A percentile compares a stretch with the other conserved stretches of the same genome.
Conservation (phyloP, 257 asterid species). For the Verbascum thapsus region DNA sequence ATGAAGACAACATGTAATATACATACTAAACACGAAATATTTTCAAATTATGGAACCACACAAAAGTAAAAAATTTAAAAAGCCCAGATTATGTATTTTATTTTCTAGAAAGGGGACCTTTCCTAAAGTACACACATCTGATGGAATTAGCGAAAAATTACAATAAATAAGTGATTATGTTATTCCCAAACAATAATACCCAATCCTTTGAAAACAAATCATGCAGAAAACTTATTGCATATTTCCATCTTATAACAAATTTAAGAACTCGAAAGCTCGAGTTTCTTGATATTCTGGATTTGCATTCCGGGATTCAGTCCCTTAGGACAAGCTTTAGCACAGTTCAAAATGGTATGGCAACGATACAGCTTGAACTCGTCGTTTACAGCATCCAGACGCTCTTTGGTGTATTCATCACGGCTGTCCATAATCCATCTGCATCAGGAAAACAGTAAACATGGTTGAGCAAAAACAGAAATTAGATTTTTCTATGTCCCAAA, state of each 20-base stretch:
- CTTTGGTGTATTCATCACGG: constrained; percentile 90
- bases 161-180: constrained; percentile 16
- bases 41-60: not conserved
- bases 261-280: constrained; percentile 52
- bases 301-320: constrained; percentile 92
- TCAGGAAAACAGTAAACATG: constrained; percentile 8
- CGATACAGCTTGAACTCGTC: constrained; percentile 90
- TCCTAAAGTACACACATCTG: constrained; percentile 8
- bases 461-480: not conserved
- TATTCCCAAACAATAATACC: constrained; percentile 30
- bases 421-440: constrained; percentile 99
- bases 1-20: no score
- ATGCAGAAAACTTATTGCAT: constrained; percentile 24
- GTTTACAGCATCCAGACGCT: constrained; percentile 81
- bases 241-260: constrained; percentile 7
- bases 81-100: not conserved
- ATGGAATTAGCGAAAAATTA: constrained; percentile 23
- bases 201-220: constrained; percentile 34
- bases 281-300: constrained; percentile 89
- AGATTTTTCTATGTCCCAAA: not conserved
- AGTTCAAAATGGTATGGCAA: constrained; percentile 89
- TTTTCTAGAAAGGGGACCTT: constrained; percentile 20
- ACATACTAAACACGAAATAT: no score
- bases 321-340: constrained; percentile 96
- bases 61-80: not conserved